Evolutionary conservation across 2,329 filamentous ascomycete genomes (phyloP).

Genomic region (Alternaria triticina): DNA sequence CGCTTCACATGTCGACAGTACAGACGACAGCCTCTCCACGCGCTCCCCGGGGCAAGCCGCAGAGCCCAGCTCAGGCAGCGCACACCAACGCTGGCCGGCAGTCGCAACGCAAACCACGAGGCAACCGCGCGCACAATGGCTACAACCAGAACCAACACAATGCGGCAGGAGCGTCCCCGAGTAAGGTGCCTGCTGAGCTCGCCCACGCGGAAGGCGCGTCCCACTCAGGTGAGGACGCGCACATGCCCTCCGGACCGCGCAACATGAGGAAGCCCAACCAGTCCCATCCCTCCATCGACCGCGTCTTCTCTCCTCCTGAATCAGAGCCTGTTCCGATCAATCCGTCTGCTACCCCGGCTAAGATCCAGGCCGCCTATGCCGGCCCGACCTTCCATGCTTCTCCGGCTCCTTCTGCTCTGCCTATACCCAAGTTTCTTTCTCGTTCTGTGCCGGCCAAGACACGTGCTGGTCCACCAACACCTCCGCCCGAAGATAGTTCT

Average conservation of each 20-base stretch:
- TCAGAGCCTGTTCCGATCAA: slow-evolving; percentile 30
- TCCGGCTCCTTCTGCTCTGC: slow-evolving; percentile 86
- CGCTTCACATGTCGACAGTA: slow-evolving; percentile 42
- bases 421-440: slow-evolving; percentile 86
- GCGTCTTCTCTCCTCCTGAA: slow-evolving; percentile 35
- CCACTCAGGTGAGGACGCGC: slow-evolving; percentile 39
- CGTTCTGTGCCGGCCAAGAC: slow-evolving; percentile 71
- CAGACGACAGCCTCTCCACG: slow-evolving; percentile 43
- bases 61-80: slow-evolving; percentile 37
- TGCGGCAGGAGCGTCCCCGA: slow-evolving; percentile 19
- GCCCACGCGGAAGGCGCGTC: slow-evolving; percentile 33
- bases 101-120: slow-evolving; percentile 37
- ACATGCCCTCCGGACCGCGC: slow-evolving; percentile 30
- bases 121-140: slow-evolving; percentile 41
- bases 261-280: slow-evolving; percentile 39
- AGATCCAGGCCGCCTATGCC: slow-evolving; percentile 71
- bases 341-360: slow-evolving; percentile 39
- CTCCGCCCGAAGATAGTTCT: slow-evolving; percentile 55
- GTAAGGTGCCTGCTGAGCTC: slow-evolving; percentile 19
- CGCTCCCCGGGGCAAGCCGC: slow-evolving; percentile 40
- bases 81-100: slow-evolving; percentile 35
- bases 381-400: slow-evolving; percentile 95
- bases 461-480: slow-evolving; percentile 54
- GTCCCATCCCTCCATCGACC: slow-evolving; percentile 38
- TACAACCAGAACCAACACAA: slow-evolving; percentile 33